Conservation (phyloP, 306 rosid genomes). For the Mucuna pruriens region DNA sequence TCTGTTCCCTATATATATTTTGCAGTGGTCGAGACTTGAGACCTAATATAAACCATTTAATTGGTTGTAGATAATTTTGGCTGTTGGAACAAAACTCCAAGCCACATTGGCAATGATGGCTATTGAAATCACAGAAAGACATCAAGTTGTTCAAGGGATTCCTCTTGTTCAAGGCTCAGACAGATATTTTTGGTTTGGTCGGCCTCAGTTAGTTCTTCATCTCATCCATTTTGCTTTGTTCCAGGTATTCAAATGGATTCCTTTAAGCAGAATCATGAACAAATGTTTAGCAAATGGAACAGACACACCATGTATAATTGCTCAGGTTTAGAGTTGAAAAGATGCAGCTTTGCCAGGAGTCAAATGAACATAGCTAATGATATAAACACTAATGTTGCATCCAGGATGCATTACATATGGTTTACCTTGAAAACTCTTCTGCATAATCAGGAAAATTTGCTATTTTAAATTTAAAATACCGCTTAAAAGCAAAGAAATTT, state of each 20-base stretch:
- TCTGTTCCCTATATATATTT: slow-evolving; percentile 1
- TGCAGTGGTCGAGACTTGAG: slow-evolving; percentile 36
- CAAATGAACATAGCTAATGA: slow-evolving; percentile 6
- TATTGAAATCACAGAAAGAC: slow-evolving; percentile 82
- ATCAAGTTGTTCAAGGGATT: slow-evolving; percentile 95
- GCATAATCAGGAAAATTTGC: not conserved
- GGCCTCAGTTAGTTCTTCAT: slow-evolving; percentile 84
- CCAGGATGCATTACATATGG: not conserved
- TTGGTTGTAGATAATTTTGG: slow-evolving; percentile 76
- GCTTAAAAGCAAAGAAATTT: not conserved
- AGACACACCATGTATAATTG: not conserved
- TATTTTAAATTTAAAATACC: slow-evolving; percentile 31
- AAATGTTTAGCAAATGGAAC: slow-evolving; percentile 9
- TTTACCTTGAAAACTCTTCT: slow-evolving; percentile 28
- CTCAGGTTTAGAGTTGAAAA: not conserved
- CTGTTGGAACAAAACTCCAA: slow-evolving; percentile 90
- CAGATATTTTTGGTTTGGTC: slow-evolving; percentile 90
- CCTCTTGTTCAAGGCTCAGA: slow-evolving; percentile 96
- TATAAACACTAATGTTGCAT: not conserved
- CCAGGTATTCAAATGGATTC: slow-evolving; percentile 67
- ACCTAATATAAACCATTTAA: slow-evolving; percentile 6
- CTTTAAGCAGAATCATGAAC: not conserved
- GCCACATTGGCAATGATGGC: slow-evolving; percentile 88
- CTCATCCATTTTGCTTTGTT: slow-evolving; percentile 94
- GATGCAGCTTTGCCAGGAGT: not conserved